Evolutionary conservation across 1,284 basidiomycete genomes (phyloP).

Genomic region (Rhodotorula sp.): DNA sequence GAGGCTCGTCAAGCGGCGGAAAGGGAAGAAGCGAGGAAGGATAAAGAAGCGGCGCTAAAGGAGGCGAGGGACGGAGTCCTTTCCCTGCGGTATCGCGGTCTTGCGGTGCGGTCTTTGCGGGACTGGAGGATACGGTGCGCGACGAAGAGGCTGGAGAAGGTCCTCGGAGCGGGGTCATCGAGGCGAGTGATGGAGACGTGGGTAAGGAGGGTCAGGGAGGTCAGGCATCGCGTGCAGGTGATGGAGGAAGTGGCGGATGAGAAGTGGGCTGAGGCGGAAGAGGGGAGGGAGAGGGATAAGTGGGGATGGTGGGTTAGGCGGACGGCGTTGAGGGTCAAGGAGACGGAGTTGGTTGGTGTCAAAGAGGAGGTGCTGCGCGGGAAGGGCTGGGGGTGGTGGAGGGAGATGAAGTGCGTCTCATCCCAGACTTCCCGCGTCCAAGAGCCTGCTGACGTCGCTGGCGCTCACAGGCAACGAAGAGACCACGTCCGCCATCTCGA

Average conservation of each 20-base stretch:
- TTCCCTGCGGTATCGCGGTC: not conserved
- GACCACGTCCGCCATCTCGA: not conserved
- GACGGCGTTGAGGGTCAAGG: not conserved
- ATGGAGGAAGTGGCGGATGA: constrained; percentile 1
- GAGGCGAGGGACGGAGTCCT: constrained; percentile 11
- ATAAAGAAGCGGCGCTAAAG: constrained; percentile 8
- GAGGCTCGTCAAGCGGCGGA: not conserved
- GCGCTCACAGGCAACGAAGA: not conserved
- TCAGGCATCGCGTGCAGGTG: not conserved
- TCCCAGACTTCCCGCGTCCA: not conserved
- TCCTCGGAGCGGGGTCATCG: not conserved
- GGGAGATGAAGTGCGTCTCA: constrained; percentile 6
- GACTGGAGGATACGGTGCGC: not conserved
- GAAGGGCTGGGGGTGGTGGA: not conserved
- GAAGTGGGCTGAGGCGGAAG: not conserved
- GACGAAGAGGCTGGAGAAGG: not conserved
- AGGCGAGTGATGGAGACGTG: not conserved
- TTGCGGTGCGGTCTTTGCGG: not conserved
- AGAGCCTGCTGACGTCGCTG: not conserved
- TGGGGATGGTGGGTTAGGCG: not conserved
- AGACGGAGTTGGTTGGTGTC: not conserved
- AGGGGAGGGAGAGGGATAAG: not conserved
- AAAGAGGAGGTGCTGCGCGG: not conserved
- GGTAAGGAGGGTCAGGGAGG: not conserved
- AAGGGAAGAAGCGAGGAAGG: not conserved